A percentile compares a stretch with the other conserved stretches of the same genome.
These are phyloP conservation scores for Lactuca sativa DNA, from an alignment of 129 eudicot species.

Conservation along the genomic window DNA sequence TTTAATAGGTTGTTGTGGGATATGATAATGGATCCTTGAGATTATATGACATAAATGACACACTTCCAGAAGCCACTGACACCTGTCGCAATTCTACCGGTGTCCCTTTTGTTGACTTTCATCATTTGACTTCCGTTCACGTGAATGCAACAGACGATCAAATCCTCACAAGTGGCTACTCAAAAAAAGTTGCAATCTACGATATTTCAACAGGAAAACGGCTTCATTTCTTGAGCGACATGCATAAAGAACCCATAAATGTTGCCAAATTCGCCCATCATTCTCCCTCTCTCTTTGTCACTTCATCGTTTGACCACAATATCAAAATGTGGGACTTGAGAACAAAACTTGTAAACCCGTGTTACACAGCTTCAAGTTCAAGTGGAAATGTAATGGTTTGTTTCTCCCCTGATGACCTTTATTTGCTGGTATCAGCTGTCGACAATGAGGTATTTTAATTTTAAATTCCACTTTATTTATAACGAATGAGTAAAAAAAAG, in stretches of 20 bases:
- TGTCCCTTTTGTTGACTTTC: slow-evolving; percentile 55
- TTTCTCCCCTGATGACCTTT: slow-evolving; percentile 85
- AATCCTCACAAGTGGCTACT: slow-evolving; percentile 75
- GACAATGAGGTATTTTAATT: slow-evolving; percentile 65
- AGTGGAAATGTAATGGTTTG: slow-evolving; percentile 94
- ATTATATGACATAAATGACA: slow-evolving; percentile 63
- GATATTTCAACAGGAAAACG: slow-evolving; percentile 70
- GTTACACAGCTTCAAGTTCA: slow-evolving; percentile 74
- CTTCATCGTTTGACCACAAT: slow-evolving; percentile 79
- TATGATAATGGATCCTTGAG: slow-evolving; percentile 77
- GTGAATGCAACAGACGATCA: slow-evolving; percentile 75
- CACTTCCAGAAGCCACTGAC: slow-evolving; percentile 30
- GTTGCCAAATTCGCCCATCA: slow-evolving; percentile 84
- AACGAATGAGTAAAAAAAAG: background rate
- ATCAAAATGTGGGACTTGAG: slow-evolving; percentile 94
- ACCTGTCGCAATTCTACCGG: slow-evolving; percentile 22
- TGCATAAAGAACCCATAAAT: slow-evolving; percentile 81
- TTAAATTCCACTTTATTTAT: background rate
- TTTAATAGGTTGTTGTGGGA: slow-evolving; percentile 72
- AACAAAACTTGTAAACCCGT: slow-evolving; percentile 52
- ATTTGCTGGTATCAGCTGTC: slow-evolving; percentile 81
- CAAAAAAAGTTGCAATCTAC: slow-evolving; percentile 72
- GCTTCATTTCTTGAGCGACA: slow-evolving; percentile 53
- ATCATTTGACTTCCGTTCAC: slow-evolving; percentile 87
- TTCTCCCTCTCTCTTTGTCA: slow-evolving; percentile 73